phyloP scores from a whole-genome alignment of 257 asterid genomes.

The Salvia hispanica region DNA sequence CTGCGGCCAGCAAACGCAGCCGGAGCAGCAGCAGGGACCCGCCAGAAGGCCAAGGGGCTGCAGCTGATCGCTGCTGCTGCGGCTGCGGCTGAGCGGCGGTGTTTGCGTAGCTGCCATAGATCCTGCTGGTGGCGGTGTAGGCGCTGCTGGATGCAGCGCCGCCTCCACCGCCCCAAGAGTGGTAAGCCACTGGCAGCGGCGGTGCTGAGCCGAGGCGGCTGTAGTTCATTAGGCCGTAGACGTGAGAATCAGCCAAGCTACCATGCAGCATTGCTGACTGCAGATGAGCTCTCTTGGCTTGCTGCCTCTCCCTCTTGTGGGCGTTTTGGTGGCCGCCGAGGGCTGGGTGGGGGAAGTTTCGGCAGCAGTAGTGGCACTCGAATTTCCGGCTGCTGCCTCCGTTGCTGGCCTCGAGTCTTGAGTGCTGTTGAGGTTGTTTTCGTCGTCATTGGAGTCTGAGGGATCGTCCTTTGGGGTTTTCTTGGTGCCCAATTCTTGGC shows the following conservation, averaged over 20 bases:
- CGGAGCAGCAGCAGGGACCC: conserved; percentile 42
- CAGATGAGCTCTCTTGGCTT: conserved; percentile 74
- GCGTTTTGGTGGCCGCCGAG: conserved; percentile 97
- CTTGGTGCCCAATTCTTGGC: conserved; percentile 64
- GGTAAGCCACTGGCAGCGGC: conserved; percentile 31
- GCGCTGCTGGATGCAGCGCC: conserved; percentile 8
- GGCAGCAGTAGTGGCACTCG: conserved; percentile 86
- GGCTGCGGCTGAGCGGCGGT: conserved; percentile 19
- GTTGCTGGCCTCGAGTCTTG: conserved; percentile 8
- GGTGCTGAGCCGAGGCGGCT: conserved; percentile 39
- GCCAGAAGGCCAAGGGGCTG: conserved; percentile 71
- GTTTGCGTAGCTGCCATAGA: conserved; percentile 32
- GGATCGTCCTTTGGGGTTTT: background rate
- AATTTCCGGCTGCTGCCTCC: conserved; percentile 48
- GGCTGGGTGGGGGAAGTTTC: conserved; percentile 93
- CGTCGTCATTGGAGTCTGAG: conserved; percentile 20
- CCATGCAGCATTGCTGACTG: conserved; percentile 70
- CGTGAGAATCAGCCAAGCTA: conserved; percentile 43
- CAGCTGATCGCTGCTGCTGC: conserved; percentile 67
- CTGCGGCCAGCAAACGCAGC: conserved; percentile 24
- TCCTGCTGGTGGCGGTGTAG: conserved; percentile 29
- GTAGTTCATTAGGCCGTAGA: conserved; percentile 59
- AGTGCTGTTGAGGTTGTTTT: background rate
- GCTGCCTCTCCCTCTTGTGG: conserved; percentile 87
- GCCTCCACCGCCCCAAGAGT: conserved; percentile 39